Evolutionary conservation across 169 alveolate species (phyloP), one percentile per base, ranked within the genome.

Genomic region (Plasmodium malariae): DNA sequence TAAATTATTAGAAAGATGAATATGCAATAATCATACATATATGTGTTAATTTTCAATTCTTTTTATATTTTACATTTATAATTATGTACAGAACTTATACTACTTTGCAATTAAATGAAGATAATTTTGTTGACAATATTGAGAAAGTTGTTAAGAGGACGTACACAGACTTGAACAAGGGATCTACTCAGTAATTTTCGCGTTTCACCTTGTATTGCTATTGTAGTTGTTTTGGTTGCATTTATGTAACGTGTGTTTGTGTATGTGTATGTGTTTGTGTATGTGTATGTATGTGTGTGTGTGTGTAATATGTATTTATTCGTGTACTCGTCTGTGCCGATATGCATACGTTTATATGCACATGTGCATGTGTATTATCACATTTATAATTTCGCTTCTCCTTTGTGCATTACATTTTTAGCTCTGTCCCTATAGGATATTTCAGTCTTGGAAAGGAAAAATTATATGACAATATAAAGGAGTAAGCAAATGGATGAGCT

Each of bases 371-470:
- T n/a, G n/a, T n/a, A n/a, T n/a, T n/a, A n/a, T n/a, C n/a, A n/a
- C n/a, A n/a, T n/a, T n/a, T n/a, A n/a, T n/a, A n/a, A n/a, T 51
- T 51, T 51, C 14, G 9, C 21, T 59, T 59, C 21, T 59, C 5
- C 21, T 65, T 59, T 65, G 11, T 65, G 6, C 24, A 43, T 36
- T 37, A 37, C 49, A 14, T 57, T 55, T 55, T 57, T 60, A 85
- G 87, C 43, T 85, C 92, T 12, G 74, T 85, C 49, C 92, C 92
- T 21, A 85, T 85, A 45, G 92, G 92, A 9, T 69, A 55, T 40
- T 74, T 85, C 28, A 69, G 51, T 34, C 14, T 70, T 57, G 92
- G 92, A 85, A 69, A 69, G 48, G 87, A 68, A 54, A 85, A 85
- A 48, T 72, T 85, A 40, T 85, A 68, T 43, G 92, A 85, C 9